A percentile compares a stretch with the other conserved stretches of the same genome.
phyloP scores from a whole-genome alignment of 257 asterid species.

The Ligustrum vulgare region DNA sequence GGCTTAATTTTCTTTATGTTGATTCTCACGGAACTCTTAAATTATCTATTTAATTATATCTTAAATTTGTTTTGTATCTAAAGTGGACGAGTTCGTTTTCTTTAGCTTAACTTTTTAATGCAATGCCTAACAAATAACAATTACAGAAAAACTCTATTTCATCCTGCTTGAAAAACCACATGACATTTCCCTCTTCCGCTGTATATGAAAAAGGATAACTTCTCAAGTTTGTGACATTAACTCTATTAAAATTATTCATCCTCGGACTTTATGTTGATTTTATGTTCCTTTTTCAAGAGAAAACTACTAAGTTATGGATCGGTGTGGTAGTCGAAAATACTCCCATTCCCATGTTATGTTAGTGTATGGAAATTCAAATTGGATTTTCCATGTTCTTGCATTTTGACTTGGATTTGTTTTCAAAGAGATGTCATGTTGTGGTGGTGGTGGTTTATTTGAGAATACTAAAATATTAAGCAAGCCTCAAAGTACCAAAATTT shows the following conservation, averaged over 20 bases:
- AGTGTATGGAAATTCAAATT: not conserved
- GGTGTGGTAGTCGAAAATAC: too few relatives aligned
- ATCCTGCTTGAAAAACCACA: too few relatives aligned
- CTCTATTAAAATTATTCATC: not conserved
- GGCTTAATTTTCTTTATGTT: not conserved
- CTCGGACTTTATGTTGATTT: not conserved
- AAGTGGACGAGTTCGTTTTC: not conserved
- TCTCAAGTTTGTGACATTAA: not conserved
- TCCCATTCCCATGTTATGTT: not conserved
- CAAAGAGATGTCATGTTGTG: too few relatives aligned
- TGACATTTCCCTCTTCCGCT: too few relatives aligned
- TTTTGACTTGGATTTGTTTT: too few relatives aligned
- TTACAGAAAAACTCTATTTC: not conserved
- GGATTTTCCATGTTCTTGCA: too few relatives aligned
- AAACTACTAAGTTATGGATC: too few relatives aligned
- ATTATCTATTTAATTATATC: not conserved
- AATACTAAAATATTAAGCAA: not conserved
- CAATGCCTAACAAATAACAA: not conserved
- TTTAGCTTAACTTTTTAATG: too few relatives aligned
- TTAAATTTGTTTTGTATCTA: too few relatives aligned
- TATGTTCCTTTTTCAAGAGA: too few relatives aligned
- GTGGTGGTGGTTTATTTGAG: too few relatives aligned
- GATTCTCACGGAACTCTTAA: not conserved
- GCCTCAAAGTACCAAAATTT: not conserved
- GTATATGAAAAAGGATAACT: too few relatives aligned